phyloP scores from a whole-genome alignment of 768 basidiomycete genomes.

The Tephrocybe sp. region DNA sequence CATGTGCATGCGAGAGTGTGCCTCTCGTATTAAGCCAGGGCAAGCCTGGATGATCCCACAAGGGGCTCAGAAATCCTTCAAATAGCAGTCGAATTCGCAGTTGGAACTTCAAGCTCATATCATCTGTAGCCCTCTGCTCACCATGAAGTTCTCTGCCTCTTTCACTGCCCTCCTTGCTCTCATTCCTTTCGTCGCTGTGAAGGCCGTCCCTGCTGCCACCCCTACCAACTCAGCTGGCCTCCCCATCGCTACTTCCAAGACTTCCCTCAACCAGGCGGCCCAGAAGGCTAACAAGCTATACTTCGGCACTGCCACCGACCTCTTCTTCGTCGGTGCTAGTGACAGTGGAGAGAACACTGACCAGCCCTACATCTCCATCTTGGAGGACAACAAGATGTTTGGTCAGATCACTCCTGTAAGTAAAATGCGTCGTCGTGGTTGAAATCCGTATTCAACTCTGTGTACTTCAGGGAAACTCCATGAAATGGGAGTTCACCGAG shows the following conservation, averaged over 20 bases:
- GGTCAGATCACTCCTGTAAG: constrained; percentile 45
- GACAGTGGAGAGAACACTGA: constrained; percentile 33
- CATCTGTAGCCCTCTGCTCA: background rate
- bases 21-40: background rate
- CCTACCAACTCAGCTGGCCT: background rate
- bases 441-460: no score
- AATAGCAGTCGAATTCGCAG: background rate
- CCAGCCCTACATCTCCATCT: constrained; percentile 33
- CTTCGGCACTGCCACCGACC: constrained; percentile 50
- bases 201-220: background rate
- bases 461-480: constrained; percentile 39
- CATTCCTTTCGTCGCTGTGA: constrained; percentile 22
- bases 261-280: constrained; percentile 41
- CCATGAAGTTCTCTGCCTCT: constrained; percentile 20
- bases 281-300: constrained; percentile 41
- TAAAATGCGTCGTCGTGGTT: background rate
- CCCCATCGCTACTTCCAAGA: background rate
- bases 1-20: background rate
- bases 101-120: background rate
- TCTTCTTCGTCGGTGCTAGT: constrained; percentile 11
- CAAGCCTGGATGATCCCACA: background rate
- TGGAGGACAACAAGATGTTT: constrained; percentile 36
- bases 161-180: constrained; percentile 21
- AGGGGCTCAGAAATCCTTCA: background rate
- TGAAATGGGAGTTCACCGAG: constrained; percentile 64